These are phyloP conservation scores for Chenopodium quinoa DNA, from an alignment of 148 eudicot species.

Conservation along the genomic window DNA sequence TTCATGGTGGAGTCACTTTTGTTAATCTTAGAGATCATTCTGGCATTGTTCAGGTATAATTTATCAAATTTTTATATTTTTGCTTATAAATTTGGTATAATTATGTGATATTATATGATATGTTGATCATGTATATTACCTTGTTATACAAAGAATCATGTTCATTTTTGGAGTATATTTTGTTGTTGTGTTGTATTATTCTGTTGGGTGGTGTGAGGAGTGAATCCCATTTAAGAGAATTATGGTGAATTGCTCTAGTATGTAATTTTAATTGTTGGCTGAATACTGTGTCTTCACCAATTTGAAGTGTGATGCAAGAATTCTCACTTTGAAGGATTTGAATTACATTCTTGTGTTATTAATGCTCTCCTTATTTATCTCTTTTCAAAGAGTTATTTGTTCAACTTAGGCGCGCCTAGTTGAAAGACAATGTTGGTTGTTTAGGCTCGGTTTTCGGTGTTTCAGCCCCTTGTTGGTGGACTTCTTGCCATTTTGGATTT, in stretches of 20 bases:
- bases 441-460: no score
- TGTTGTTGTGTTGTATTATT: neutral
- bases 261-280: no score
- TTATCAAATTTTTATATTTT: neutral
- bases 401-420: no score
- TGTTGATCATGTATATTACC: neutral
- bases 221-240: neutral
- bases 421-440: no score
- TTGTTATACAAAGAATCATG: neutral
- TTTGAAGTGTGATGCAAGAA: no score
- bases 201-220: neutral
- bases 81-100: neutral
- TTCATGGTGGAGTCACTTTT: slow-evolving; percentile 82
- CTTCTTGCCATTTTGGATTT: no score
- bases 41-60: slow-evolving; percentile 76
- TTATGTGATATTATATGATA: neutral
- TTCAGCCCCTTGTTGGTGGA: no score
- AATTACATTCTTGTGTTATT: neutral
- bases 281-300: neutral
- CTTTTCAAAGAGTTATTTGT: no score
- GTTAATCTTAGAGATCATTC: slow-evolving; percentile 74
- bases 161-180: neutral
- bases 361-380: neutral
- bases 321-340: no score
- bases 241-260: neutral